phyloP scores from a whole-genome alignment of 2,329 filamentous ascomycete genomes.

The Hypoxylon sp. region DNA sequence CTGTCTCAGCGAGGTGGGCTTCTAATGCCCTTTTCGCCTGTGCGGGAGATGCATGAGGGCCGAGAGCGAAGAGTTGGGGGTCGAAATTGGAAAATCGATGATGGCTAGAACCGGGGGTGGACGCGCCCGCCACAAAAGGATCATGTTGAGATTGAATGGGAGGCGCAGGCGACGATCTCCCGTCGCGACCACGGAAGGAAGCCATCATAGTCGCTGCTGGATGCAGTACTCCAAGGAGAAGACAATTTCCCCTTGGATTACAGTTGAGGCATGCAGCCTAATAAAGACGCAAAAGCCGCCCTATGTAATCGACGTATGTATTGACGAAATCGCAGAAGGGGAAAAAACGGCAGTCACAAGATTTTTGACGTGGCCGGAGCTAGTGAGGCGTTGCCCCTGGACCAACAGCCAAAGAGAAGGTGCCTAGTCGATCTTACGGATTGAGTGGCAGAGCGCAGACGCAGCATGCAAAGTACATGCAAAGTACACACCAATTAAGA shows the following conservation, averaged over 20 bases:
- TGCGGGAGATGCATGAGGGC: slow-evolving; percentile 82
- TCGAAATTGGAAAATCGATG: slow-evolving; percentile 89
- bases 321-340: slow-evolving; percentile 22
- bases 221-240: slow-evolving; percentile 51
- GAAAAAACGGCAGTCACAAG: slow-evolving; percentile 15
- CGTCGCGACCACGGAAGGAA: slow-evolving; percentile 61
- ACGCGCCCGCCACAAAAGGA: slow-evolving; percentile 69
- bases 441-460: slow-evolving; percentile 43
- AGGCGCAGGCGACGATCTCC: slow-evolving; percentile 57
- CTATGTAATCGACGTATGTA: slow-evolving; percentile 4
- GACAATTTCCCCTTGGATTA: slow-evolving; percentile 51
- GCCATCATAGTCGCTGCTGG: slow-evolving; percentile 56
- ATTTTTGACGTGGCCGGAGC: slow-evolving; percentile 41
- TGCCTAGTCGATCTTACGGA: slow-evolving; percentile 32
- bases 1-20: slow-evolving; percentile 92
- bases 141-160: slow-evolving; percentile 61
- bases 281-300: slow-evolving; percentile 38
- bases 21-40: slow-evolving; percentile 92
- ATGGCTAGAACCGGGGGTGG: slow-evolving; percentile 61
- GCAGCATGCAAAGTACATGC: slow-evolving; percentile 38
- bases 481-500: slow-evolving; percentile 37
- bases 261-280: slow-evolving; percentile 52
- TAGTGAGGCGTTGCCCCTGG: slow-evolving; percentile 39
- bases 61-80: slow-evolving; percentile 81
- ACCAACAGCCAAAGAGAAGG: slow-evolving; percentile 42